These are phyloP conservation scores for Kockovaella imperatae DNA, from an alignment of 768 basidiomycete genomes.

Conservation along the genomic window DNA sequence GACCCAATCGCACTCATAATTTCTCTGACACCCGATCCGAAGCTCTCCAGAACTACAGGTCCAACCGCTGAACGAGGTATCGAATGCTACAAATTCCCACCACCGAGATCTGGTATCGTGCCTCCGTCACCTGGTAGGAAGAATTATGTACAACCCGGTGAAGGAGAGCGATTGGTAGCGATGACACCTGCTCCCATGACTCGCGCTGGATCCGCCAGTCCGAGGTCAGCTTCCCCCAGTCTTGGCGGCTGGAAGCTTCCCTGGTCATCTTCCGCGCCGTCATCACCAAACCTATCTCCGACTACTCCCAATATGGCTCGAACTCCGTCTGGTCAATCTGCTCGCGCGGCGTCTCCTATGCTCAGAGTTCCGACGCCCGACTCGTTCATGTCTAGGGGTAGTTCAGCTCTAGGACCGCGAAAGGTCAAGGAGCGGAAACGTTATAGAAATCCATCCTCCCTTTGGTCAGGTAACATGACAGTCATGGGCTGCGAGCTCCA, in stretches of 20 bases:
- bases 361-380: conserved; percentile 27
- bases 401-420: conserved; percentile 1
- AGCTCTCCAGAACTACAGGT: conserved; percentile 26
- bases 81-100: conserved; percentile 66
- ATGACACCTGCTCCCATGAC: conserved; percentile 41
- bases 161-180: conserved; percentile 35
- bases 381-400: conserved; percentile 20
- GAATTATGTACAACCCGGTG: conserved; percentile 34
- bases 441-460: conserved; percentile 34
- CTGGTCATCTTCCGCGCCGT: conserved; percentile 23
- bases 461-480: conserved; percentile 39
- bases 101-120: conserved; percentile 46
- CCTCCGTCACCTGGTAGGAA: conserved; percentile 40
- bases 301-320: too few species aligned
- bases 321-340: too few species aligned
- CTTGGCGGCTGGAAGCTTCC: conserved; percentile 39
- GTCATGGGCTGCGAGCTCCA: conserved; percentile 39
- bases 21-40: conserved; percentile 50
- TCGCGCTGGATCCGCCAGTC: conserved; percentile 4
- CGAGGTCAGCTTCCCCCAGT: conserved; percentile 6
- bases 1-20: conserved; percentile 65
- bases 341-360: too few species aligned
- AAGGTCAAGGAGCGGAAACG: conserved; percentile 13
- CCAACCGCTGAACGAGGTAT: conserved; percentile 50
- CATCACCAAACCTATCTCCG: conserved; percentile 8